Percentiles rank a stretch among this genome's conserved stretches.
Evolutionary conservation across 1,284 basidiomycete genomes (phyloP).

Genomic region (Sporisorium sorghi): DNA sequence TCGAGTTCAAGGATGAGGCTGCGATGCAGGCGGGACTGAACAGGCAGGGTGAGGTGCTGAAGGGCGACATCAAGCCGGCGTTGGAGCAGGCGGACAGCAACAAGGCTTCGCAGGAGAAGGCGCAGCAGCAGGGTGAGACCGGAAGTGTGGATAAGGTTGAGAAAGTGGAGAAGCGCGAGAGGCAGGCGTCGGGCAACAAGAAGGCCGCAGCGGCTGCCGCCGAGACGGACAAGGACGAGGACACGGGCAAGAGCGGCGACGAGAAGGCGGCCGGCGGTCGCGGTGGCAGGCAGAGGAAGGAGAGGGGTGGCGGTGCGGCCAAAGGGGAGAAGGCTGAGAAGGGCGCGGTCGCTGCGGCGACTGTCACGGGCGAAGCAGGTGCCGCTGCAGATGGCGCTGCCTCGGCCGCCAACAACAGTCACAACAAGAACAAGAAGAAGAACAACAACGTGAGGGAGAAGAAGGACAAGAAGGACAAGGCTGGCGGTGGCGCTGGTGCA

Average conservation of each 20-base stretch:
- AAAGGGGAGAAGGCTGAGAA: constrained; percentile 10
- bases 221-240: constrained; percentile 28
- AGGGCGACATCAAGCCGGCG: constrained; percentile 29
- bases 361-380: neutral
- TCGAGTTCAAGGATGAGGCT: constrained; percentile 49
- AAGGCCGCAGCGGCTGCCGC: neutral
- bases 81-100: constrained; percentile 50
- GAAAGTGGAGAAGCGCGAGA: constrained; percentile 6
- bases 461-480: constrained; percentile 5
- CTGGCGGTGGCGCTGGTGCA: no score
- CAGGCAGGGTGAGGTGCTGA: constrained; percentile 45
- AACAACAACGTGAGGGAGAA: constrained; percentile 15
- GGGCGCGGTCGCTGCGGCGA: neutral
- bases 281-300: constrained; percentile 8
- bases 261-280: constrained; percentile 15
- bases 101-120: constrained; percentile 26
- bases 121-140: constrained; percentile 4
- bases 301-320: constrained; percentile 2
- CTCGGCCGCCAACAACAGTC: neutral
- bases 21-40: constrained; percentile 44
- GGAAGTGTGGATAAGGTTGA: constrained; percentile 8
- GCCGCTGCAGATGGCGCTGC: neutral
- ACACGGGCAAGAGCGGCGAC: constrained; percentile 25
- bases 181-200: constrained; percentile 1
- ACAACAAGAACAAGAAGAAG: constrained; percentile 45